A percentile compares a stretch with the other conserved stretches of the same genome.
Conservation (phyloP, 2,329 filamentous ascomycete genomes). For the Colletotrichum endophyticum region DNA sequence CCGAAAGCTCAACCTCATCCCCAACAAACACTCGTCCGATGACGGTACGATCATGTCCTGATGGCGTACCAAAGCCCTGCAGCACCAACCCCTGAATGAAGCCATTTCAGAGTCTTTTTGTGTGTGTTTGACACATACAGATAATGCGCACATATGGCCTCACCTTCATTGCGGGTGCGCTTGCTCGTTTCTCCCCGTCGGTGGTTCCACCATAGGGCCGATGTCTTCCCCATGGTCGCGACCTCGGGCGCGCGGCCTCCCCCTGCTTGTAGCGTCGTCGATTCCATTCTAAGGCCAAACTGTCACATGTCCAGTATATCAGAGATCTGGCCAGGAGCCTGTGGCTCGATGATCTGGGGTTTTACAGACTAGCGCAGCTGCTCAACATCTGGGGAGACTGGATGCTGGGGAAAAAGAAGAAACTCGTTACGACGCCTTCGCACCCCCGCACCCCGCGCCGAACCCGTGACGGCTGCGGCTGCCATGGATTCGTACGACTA, state of each 20-base stretch:
- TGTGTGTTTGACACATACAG: neutral
- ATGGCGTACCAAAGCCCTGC: neutral
- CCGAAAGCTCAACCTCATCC: neutral
- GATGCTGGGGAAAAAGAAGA: neutral
- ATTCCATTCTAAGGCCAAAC: neutral
- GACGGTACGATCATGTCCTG: neutral
- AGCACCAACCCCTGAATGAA: neutral
- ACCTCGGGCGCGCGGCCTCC: neutral
- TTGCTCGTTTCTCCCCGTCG: neutral
- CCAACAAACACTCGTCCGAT: neutral
- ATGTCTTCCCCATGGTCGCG: neutral
- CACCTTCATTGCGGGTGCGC: neutral
- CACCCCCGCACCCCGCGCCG: neutral
- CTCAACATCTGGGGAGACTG: neutral
- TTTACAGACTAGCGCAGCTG: neutral
- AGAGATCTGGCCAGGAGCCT: neutral
- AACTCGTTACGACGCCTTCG: neutral
- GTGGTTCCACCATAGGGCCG: slow-evolving; percentile 1
- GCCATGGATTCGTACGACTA: neutral
- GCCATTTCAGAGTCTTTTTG: neutral
- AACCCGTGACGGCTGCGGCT: neutral
- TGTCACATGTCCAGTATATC: neutral
- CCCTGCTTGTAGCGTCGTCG: neutral
- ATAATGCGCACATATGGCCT: neutral
- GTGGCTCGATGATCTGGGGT: neutral